Percentiles rank a stretch among this genome's conserved stretches.
These are phyloP conservation scores for Blepharisma japonicum DNA, from an alignment of 73 alveolate species.

Conservation along the genomic window DNA sequence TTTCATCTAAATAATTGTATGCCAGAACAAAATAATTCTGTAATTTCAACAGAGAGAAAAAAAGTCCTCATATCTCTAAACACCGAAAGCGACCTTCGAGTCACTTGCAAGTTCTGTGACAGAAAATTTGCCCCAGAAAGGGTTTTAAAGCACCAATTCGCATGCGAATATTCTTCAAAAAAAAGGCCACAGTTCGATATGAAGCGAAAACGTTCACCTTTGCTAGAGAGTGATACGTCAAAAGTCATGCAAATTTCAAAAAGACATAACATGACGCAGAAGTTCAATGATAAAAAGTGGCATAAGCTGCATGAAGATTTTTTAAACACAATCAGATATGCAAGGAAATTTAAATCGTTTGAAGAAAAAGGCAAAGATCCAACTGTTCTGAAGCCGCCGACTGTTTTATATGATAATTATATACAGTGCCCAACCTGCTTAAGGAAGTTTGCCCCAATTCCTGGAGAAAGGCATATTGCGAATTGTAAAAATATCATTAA, in stretches of 20 bases:
- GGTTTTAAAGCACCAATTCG: constrained; percentile 5
- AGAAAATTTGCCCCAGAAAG: constrained; percentile 25
- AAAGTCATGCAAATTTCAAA: neutral
- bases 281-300: constrained; percentile 45
- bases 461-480: constrained; percentile 32
- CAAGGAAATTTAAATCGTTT: constrained; percentile 52
- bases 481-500: constrained; percentile 18
- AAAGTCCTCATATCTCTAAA: no score
- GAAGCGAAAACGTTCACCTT: neutral
- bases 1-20: no score
- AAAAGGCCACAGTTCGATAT: constrained; percentile 14
- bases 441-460: constrained; percentile 17
- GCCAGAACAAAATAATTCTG: no score
- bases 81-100: neutral
- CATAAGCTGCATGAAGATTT: constrained; percentile 64
- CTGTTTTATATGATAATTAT: constrained; percentile 25
- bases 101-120: constrained; percentile 16
- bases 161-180: constrained; percentile 6
- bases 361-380: constrained; percentile 75
- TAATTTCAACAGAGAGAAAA: no score
- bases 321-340: constrained; percentile 45
- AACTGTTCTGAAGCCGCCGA: constrained; percentile 47
- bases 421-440: constrained; percentile 26
- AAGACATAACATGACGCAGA: neutral
- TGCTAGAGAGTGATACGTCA: neutral